A percentile compares a stretch with the other conserved stretches of the same genome.
phyloP scores from a whole-genome alignment of 2,329 filamentous ascomycete genomes.

The Calonectria leucothoes region DNA sequence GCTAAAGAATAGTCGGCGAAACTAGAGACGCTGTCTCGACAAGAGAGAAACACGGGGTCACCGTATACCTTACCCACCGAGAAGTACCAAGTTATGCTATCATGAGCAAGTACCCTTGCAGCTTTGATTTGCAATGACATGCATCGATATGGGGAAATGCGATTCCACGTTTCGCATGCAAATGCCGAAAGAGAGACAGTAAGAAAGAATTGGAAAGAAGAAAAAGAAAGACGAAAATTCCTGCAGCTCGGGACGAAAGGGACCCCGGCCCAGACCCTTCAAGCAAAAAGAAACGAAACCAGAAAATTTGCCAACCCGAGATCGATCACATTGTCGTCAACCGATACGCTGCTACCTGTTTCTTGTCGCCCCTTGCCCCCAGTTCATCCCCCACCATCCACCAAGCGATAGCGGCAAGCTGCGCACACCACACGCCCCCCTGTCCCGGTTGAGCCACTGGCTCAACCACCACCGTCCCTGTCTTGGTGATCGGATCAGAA shows the following conservation, averaged over 20 bases:
- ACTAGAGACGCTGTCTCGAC: slow-evolving; percentile 10
- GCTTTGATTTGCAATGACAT: background rate
- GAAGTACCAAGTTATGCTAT: background rate
- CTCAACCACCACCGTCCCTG: slow-evolving; percentile 6
- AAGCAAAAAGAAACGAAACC: slow-evolving; percentile 40
- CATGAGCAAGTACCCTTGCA: background rate
- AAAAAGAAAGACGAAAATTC: slow-evolving; percentile 14
- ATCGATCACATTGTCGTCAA: slow-evolving; percentile 38
- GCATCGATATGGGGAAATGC: background rate
- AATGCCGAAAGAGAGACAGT: slow-evolving; percentile 4
- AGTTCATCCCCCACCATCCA: slow-evolving; percentile 34
- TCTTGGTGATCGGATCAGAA: background rate
- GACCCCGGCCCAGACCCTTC: slow-evolving; percentile 19
- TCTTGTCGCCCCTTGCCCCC: slow-evolving; percentile 21
- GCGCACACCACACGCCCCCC: background rate
- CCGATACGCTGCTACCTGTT: slow-evolving; percentile 34
- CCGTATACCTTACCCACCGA: slow-evolving; percentile 8
- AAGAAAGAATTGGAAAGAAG: background rate
- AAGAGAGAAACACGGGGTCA: slow-evolving; percentile 5
- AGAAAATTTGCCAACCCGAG: slow-evolving; percentile 28
- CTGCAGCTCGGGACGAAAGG: slow-evolving; percentile 28
- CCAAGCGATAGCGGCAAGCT: slow-evolving; percentile 1
- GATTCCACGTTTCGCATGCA: background rate
- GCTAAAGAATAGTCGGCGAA: slow-evolving; percentile 18
- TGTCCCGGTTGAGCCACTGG: background rate